phyloP scores from a whole-genome alignment of 2,329 filamentous ascomycete genomes.

The Purpureocillium takamizusanense region DNA sequence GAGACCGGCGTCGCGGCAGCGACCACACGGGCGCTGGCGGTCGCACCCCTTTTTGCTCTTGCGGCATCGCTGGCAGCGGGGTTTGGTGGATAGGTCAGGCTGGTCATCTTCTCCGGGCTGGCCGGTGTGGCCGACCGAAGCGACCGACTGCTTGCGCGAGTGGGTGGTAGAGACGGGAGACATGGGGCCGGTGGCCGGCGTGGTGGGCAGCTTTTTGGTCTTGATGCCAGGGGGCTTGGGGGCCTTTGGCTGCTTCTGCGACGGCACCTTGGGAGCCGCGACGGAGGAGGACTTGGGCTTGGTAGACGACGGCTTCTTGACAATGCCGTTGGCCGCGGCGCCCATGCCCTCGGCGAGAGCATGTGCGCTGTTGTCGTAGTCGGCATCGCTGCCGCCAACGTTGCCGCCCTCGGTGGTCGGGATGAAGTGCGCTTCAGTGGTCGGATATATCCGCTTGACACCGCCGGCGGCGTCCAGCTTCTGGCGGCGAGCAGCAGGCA shows the following conservation, averaged over 20 bases:
- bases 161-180: conserved; percentile 60
- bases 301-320: conserved; percentile 24
- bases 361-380: conserved; percentile 25
- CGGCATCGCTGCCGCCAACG: conserved; percentile 24
- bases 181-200: conserved; percentile 36
- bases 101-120: conserved; percentile 71
- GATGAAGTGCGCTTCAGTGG: conserved; percentile 43
- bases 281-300: conserved; percentile 14
- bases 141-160: conserved; percentile 67
- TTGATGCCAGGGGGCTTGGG: conserved; percentile 33
- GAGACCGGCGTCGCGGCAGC: conserved; percentile 93
- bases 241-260: conserved; percentile 33
- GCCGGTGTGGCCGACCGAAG: conserved; percentile 42
- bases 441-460: conserved; percentile 39
- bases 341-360: conserved; percentile 28
- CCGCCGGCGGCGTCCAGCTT: conserved; percentile 37
- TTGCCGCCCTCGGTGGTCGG: conserved; percentile 39
- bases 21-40: conserved; percentile 85
- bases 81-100: conserved; percentile 88
- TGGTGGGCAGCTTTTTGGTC: conserved; percentile 40
- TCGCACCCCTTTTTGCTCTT: conserved; percentile 99
- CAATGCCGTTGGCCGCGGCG: conserved; percentile 21
- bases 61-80: conserved; percentile 92
- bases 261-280: conserved; percentile 1
- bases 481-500: conserved; percentile 49